Conservation (phyloP, 208 protist genomes). For the Acanthamoeba royreba region DNA sequence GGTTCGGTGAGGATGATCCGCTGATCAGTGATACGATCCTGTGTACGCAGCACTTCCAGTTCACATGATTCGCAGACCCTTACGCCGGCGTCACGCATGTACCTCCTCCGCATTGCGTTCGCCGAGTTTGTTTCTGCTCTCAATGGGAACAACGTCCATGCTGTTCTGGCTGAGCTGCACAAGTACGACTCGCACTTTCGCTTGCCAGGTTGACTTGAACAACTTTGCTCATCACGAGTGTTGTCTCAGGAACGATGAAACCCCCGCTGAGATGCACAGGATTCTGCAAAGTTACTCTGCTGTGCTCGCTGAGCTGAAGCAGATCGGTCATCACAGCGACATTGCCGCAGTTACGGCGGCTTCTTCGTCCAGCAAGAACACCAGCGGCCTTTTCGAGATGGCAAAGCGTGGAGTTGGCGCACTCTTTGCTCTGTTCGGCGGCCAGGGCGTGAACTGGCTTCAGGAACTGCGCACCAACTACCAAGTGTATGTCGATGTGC, state of each 20-base stretch:
- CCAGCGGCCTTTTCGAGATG: slow-evolving; percentile 19
- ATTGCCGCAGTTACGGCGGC: no score
- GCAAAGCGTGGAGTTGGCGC: neutral
- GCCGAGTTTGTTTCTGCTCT: slow-evolving; percentile 6
- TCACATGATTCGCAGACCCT: no score
- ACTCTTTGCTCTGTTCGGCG: slow-evolving; percentile 44
- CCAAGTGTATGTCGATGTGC: slow-evolving; percentile 35
- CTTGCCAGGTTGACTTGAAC: neutral
- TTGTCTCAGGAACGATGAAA: neutral
- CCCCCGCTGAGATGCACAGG: neutral
- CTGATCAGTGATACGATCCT: no score
- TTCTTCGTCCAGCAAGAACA: neutral
- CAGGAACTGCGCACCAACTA: slow-evolving; percentile 50
- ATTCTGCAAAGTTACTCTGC: neutral
- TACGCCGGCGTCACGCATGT: neutral
- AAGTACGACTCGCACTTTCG: neutral
- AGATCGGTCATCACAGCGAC: neutral
- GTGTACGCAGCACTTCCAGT: no score
- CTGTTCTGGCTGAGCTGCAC: neutral
- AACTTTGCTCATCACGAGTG: neutral
- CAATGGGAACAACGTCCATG: slow-evolving; percentile 24
- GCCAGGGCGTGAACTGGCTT: slow-evolving; percentile 49
- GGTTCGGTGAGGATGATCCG: neutral
- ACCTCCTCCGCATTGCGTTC: slow-evolving; percentile 35
- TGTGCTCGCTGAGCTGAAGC: neutral